Evolutionary conservation across 2,329 filamentous ascomycete species (phyloP).

Genomic region (Albophoma yamanashiensis): DNA sequence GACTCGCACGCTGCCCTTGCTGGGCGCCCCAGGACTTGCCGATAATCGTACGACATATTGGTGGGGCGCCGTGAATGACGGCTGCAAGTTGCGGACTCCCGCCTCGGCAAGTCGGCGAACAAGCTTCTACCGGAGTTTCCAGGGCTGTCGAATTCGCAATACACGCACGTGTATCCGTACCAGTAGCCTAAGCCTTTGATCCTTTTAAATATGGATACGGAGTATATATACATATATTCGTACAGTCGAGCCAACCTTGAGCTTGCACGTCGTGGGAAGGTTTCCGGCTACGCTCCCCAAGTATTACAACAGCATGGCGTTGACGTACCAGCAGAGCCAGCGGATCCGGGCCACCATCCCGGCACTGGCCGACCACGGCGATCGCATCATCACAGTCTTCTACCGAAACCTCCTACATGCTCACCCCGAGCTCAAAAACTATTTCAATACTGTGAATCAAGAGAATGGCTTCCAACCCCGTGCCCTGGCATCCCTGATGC

Average conservation of each 20-base stretch:
- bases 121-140: neutral
- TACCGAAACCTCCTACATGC: slow-evolving; percentile 58
- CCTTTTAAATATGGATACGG: neutral
- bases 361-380: slow-evolving; percentile 55
- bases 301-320: slow-evolving; percentile 18
- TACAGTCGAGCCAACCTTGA: neutral
- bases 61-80: neutral
- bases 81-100: neutral
- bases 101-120: neutral
- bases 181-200: neutral
- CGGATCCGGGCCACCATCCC: slow-evolving; percentile 64
- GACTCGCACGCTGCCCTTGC: neutral
- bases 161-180: neutral
- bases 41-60: neutral
- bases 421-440: slow-evolving; percentile 54
- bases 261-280: neutral
- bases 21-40: neutral
- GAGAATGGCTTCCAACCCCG: slow-evolving; percentile 23
- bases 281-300: neutral
- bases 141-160: neutral
- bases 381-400: slow-evolving; percentile 58
- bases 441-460: slow-evolving; percentile 49
- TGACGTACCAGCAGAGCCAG: slow-evolving; percentile 45
- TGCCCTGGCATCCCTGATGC: slow-evolving; percentile 35
- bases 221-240: neutral